Percentiles rank a stretch among this genome's conserved stretches.
These are phyloP conservation scores for Nicotiana rustica DNA, from an alignment of 305 asterid genomes.

Conservation along the genomic window DNA sequence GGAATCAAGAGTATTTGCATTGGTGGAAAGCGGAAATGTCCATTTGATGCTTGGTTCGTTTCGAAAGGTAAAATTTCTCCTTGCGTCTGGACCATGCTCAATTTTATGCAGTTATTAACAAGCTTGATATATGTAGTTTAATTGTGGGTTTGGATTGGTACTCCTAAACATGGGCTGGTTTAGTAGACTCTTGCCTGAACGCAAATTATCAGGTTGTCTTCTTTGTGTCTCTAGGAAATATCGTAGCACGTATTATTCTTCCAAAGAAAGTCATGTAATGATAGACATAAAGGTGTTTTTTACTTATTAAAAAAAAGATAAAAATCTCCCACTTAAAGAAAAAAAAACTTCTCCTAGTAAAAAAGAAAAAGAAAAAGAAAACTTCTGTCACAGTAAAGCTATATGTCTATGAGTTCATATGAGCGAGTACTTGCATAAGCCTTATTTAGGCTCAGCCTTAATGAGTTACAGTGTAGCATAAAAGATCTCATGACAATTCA, in stretches of 20 bases:
- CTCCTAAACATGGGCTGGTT: constrained; percentile 28
- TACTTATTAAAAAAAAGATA: background rate
- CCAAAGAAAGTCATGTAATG: constrained; percentile 21
- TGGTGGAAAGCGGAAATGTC: constrained; percentile 92
- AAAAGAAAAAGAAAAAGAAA: background rate
- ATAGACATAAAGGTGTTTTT: background rate
- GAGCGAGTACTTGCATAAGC: constrained; percentile 15
- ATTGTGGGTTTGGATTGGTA: constrained; percentile 32
- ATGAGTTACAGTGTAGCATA: background rate
- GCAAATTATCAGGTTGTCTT: constrained; percentile 23
- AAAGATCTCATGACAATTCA: background rate
- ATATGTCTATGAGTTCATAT: background rate
- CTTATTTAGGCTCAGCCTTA: background rate
- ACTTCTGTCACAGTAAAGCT: background rate
- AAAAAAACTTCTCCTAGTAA: background rate
- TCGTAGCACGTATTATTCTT: background rate
- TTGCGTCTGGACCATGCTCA: constrained; percentile 27
- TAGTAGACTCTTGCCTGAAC: background rate
- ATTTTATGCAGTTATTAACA: background rate
- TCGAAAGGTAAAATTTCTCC: constrained; percentile 65
- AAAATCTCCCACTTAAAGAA: background rate
- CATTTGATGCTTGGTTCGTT: constrained; percentile 86
- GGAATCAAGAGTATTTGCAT: constrained; percentile 80
- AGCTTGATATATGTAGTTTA: constrained; percentile 23
- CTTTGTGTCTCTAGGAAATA: constrained; percentile 4